Evolutionary conservation across 352 stramenopile genomes (phyloP).

Genomic region (Aphanomyces invadans): DNA sequence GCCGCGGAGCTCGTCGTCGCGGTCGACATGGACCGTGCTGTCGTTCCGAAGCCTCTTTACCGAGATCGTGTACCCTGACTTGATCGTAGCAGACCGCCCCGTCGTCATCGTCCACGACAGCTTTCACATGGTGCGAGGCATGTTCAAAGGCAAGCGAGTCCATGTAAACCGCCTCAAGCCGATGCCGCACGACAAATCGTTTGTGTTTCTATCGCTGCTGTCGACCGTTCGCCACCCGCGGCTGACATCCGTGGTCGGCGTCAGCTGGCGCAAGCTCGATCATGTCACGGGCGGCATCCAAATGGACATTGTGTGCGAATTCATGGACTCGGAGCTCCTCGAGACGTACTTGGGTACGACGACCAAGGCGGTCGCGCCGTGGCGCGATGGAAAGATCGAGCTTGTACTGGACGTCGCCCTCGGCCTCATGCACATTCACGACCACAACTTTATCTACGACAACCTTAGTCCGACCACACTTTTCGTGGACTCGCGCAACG

Average conservation of each 20-base stretch:
- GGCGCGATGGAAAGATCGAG: slow-evolving; percentile 72
- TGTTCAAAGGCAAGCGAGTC: neutral
- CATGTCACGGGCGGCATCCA: slow-evolving; percentile 4
- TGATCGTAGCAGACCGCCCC: neutral
- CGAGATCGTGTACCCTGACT: slow-evolving; percentile 3
- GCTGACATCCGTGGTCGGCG: slow-evolving; percentile 12
- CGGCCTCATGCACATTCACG: slow-evolving; percentile 71
- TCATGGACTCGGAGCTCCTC: slow-evolving; percentile 5
- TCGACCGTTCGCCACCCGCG: slow-evolving; percentile 20
- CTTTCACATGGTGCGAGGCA: slow-evolving; percentile 15
- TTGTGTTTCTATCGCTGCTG: slow-evolving; percentile 8
- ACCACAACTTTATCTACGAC: slow-evolving; percentile 65
- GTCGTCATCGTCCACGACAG: slow-evolving; percentile 2
- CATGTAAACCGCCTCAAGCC: slow-evolving; percentile 9
- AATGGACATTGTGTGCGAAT: slow-evolving; percentile 15
- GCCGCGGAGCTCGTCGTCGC: neutral
- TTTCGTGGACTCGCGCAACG: slow-evolving; percentile 60
- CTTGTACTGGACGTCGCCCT: slow-evolving; percentile 52
- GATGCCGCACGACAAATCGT: slow-evolving; percentile 16
- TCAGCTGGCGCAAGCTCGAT: slow-evolving; percentile 6
- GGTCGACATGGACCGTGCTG: slow-evolving; percentile 1
- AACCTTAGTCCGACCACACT: slow-evolving; percentile 57
- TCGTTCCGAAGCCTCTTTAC: slow-evolving; percentile 8
- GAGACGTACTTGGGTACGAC: neutral
- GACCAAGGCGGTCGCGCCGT: slow-evolving; percentile 34